Evolutionary conservation across 2,329 filamentous ascomycete genomes (phyloP).

Genomic region (Plenodomus tracheiphilus): DNA sequence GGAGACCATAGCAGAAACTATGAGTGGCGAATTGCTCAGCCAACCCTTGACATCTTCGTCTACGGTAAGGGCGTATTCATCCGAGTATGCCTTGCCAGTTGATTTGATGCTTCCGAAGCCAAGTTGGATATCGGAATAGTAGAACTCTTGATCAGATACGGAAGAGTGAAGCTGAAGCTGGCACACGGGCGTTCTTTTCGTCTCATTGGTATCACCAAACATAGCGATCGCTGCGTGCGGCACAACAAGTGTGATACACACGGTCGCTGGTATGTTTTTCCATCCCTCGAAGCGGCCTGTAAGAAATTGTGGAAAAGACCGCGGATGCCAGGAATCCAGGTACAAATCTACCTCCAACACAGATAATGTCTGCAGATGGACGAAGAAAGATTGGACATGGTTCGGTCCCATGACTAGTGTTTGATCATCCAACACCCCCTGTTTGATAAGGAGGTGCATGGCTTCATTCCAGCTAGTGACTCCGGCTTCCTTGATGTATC

Average conservation of each 20-base stretch:
- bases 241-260: conserved; percentile 19
- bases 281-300: conserved; percentile 12
- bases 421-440: conserved; percentile 6
- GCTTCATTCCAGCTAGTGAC: conserved; percentile 6
- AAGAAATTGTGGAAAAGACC: neutral
- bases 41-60: conserved; percentile 11
- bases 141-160: neutral
- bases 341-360: neutral
- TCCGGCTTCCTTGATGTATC: neutral
- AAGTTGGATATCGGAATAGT: conserved; percentile 15
- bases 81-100: conserved; percentile 8
- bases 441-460: conserved; percentile 2
- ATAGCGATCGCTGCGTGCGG: conserved; percentile 6
- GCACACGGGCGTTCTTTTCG: conserved; percentile 8
- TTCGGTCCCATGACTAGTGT: conserved; percentile 10
- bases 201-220: conserved; percentile 4
- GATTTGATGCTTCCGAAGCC: conserved; percentile 10
- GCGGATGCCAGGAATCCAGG: neutral
- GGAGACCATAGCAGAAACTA: conserved; percentile 16
- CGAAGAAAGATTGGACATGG: conserved; percentile 13
- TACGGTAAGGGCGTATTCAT: conserved; percentile 10
- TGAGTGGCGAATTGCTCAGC: conserved; percentile 7
- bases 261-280: conserved; percentile 13
- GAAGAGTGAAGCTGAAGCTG: conserved; percentile 11
- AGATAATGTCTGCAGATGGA: conserved; percentile 12